These are phyloP conservation scores for Pichia nakasei DNA, from an alignment of 805 yeast genomes.

Conservation along the genomic window DNA sequence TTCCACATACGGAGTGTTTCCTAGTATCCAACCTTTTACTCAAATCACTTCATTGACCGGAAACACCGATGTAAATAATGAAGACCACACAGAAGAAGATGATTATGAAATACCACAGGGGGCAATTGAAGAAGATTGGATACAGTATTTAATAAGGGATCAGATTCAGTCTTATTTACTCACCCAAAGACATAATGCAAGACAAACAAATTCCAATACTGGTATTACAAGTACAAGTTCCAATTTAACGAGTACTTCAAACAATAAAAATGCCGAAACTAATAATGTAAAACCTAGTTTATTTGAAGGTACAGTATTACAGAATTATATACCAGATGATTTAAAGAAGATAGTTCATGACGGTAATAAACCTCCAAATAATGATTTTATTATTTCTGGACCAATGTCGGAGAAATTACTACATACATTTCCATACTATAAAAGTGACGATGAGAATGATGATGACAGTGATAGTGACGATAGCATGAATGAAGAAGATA, in stretches of 20 bases:
- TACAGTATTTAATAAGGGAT: constrained; percentile 23
- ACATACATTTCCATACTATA: constrained; percentile 25
- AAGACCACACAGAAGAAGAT: constrained; percentile 5
- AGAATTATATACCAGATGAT: constrained; percentile 22
- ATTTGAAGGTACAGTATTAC: constrained; percentile 21
- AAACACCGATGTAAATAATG: neutral
- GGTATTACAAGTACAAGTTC: neutral
- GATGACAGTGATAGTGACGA: constrained; percentile 5
- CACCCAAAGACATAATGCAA: constrained; percentile 1
- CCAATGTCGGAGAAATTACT: constrained; percentile 28
- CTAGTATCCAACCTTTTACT: neutral
- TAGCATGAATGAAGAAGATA: neutral
- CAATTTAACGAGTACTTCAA: neutral
- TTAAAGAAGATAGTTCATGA: constrained; percentile 12
- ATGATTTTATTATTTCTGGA: constrained; percentile 26
- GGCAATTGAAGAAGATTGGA: constrained; percentile 27
- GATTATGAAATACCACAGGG: constrained; percentile 10
- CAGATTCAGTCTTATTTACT: constrained; percentile 10
- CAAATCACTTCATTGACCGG: neutral
- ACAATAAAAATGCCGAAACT: neutral
- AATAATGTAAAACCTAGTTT: constrained; percentile 13
- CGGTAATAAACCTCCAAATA: constrained; percentile 13
- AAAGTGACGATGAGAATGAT: constrained; percentile 18
- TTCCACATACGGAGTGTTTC: neutral
- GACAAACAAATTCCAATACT: neutral